Conservation (phyloP, 805 yeast genomes). For the Blastobotrys peoriensis region DNA sequence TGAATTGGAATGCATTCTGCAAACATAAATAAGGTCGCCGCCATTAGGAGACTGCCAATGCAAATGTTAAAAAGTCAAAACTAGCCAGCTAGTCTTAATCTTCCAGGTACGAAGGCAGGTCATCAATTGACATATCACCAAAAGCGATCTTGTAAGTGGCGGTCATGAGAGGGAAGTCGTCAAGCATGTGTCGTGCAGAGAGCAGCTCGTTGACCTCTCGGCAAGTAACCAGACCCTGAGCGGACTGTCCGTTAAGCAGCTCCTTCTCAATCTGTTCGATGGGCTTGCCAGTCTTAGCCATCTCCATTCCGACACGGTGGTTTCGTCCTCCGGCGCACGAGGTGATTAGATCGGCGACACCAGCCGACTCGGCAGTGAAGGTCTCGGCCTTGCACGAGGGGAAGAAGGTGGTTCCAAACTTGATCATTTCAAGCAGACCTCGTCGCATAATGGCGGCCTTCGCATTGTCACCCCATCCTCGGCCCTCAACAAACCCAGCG, state of each 20-base stretch:
- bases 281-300: conserved; percentile 67
- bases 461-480: conserved; percentile 99
- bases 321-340: conserved; percentile 98
- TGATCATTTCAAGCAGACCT: conserved; percentile 84
- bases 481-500: conserved; percentile 95
- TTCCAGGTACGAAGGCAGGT: conserved; percentile 47
- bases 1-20: too few relatives aligned
- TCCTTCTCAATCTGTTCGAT: conserved; percentile 81
- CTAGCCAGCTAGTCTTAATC: conserved; percentile 8
- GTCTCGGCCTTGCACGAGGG: conserved; percentile 69
- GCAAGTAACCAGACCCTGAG: conserved; percentile 90
- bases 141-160: conserved; percentile 80
- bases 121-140: conserved; percentile 66
- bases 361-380: conserved; percentile 90
- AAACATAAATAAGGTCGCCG: too few relatives aligned
- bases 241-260: conserved; percentile 89
- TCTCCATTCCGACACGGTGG: conserved; percentile 80
- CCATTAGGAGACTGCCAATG: too few relatives aligned
- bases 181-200: conserved; percentile 42
- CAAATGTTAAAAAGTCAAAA: too few relatives aligned
- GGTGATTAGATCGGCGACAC: conserved; percentile 97
- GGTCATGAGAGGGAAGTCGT: conserved; percentile 76
- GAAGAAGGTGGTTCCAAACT: conserved; percentile 78
- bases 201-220: conserved; percentile 87
- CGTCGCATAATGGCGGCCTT: conserved; percentile 96